Evolutionary conservation across 169 alveolate species (phyloP).

Genomic region (Plasmodium vinckei): DNA sequence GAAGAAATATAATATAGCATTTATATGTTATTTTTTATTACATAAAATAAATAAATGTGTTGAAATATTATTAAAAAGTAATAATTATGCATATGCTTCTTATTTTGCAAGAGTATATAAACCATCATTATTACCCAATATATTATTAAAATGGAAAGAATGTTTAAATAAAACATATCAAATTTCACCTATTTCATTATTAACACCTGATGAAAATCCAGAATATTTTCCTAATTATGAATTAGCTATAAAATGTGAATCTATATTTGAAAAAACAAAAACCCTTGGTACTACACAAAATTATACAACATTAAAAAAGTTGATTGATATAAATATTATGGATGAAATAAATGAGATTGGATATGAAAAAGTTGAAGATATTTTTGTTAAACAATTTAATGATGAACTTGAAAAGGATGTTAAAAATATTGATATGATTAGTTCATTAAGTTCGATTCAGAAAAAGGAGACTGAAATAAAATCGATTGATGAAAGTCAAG

Average conservation of each 20-base stretch:
- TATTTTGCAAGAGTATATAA: slow-evolving; percentile 82
- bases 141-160: slow-evolving; percentile 79
- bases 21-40: slow-evolving; percentile 81
- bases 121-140: slow-evolving; percentile 78
- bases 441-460: not conserved
- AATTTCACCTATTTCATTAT: slow-evolving; percentile 14
- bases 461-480: not conserved
- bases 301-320: slow-evolving; percentile 61
- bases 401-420: slow-evolving; percentile 67
- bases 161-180: slow-evolving; percentile 47
- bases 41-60: slow-evolving; percentile 82
- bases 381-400: slow-evolving; percentile 64
- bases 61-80: slow-evolving; percentile 73
- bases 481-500: not conserved
- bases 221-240: slow-evolving; percentile 74
- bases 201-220: slow-evolving; percentile 70
- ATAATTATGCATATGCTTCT: slow-evolving; percentile 82
- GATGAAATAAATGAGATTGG: slow-evolving; percentile 76
- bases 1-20: slow-evolving; percentile 79
- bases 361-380: slow-evolving; percentile 58
- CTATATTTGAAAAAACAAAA: slow-evolving; percentile 48
- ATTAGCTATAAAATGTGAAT: slow-evolving; percentile 65
- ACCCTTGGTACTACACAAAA: slow-evolving; percentile 58
- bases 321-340: slow-evolving; percentile 64
- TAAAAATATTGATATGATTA: slow-evolving; percentile 27